Base-by-base conservation (phyloP, 331 rosid species). In the Stylosanthes scabra region DNA sequence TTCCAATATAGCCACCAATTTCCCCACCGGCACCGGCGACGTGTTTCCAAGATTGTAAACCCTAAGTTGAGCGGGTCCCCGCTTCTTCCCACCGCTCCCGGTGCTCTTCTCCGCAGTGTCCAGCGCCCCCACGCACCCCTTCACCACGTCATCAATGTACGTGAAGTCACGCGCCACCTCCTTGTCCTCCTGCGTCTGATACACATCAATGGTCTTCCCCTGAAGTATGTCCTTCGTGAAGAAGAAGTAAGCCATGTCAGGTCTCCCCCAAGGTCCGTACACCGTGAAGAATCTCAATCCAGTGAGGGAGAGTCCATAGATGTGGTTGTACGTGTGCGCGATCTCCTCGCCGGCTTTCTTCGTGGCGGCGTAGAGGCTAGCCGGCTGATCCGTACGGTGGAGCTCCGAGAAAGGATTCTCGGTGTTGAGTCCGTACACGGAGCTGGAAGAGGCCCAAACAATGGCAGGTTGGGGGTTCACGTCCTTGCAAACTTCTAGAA, bases 111-210 rank as follows among this genome's bases (percentile, higher is more conserved):
- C 81, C 45, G 99, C 90, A 7, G 99, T 88, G 49, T 95, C 99
- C 1, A 95, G 49, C 0, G 99, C 93, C 0, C 99, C 99, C 0
- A 95, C 1, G 1, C 99, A 95, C 0, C 99, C 99, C 9, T 88
- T 91, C 0, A 95, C 99, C 6, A 95, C 70, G 44, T 94, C 99
- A 57, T 94, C 99, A 65, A 94, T 91, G 89, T 88, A 94, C 3
- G 99, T 94, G 89, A 94, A 94, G 59, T 94, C 99, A 88, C 99
- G 99, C 87, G 99, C 99, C 83, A 94, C 99, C 83, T 91, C 96
- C 46, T 91, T 88, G 3, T 80, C 93, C 3, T 91, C 95, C 9
- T 81, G 90, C 0, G 97, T 89, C 59, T 75, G 77, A 83, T 88
- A 94, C 0, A 94, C 64, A 2, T 94, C 88, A 9, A 94, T 84